Conservation (phyloP, 495 filamentous ascomycete genomes). For the Hypomontagnella submonticulosa region DNA sequence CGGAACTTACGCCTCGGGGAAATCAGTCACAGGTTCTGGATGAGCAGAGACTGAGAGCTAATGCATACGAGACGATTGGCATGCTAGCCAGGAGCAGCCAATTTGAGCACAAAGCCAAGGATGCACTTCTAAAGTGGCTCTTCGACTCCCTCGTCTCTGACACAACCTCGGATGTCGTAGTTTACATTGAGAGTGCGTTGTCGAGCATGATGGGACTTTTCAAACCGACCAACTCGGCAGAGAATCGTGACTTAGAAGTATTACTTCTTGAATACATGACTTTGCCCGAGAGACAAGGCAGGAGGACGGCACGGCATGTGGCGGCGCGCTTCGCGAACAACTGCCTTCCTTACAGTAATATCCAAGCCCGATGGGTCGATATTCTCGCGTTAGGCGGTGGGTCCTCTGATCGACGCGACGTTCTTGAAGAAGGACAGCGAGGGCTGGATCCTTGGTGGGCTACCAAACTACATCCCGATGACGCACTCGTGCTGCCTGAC, state of each 20-base stretch:
- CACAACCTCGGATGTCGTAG: constrained; percentile 75
- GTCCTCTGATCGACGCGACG: constrained; percentile 75
- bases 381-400: constrained; percentile 78
- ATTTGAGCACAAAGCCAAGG: constrained; percentile 61
- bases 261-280: constrained; percentile 76
- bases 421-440: constrained; percentile 89
- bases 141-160: constrained; percentile 86
- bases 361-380: constrained; percentile 87
- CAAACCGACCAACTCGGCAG: constrained; percentile 57
- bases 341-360: constrained; percentile 82
- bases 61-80: constrained; percentile 87
- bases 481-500: constrained; percentile 53
- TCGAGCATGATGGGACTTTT: constrained; percentile 70
- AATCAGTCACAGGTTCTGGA: constrained; percentile 63
- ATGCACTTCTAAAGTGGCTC: constrained; percentile 76
- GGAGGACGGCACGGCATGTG: constrained; percentile 75
- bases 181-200: constrained; percentile 90
- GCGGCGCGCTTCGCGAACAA: constrained; percentile 91
- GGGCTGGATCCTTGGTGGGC: constrained; percentile 72
- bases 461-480: constrained; percentile 53
- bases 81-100: constrained; percentile 71
- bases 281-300: constrained; percentile 46
- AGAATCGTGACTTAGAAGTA: constrained; percentile 47
- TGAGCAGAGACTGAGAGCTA: constrained; percentile 72
- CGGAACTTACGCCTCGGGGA: constrained; percentile 58